Evolutionary conservation across 2,329 filamentous ascomycete genomes (phyloP).

Genomic region (Trichothecium sympodiale): DNA sequence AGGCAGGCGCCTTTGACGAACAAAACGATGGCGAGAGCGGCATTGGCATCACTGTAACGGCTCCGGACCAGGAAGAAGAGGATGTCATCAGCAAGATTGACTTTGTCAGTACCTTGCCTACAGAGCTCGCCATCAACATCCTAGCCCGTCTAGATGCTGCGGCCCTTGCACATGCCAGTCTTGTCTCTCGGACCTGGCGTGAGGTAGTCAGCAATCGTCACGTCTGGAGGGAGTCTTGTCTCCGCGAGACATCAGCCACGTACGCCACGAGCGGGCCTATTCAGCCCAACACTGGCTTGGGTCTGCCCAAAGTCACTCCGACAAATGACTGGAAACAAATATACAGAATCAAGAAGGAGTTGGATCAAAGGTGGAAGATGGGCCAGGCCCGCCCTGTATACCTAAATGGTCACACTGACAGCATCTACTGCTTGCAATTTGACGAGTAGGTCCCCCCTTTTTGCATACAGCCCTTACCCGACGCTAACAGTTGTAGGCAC

Average conservation of each 20-base stretch:
- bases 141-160: slow-evolving; percentile 44
- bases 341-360: slow-evolving; percentile 63
- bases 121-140: slow-evolving; percentile 48
- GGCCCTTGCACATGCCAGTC: slow-evolving; percentile 35
- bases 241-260: slow-evolving; percentile 48
- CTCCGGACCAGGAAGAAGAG: slow-evolving; percentile 25
- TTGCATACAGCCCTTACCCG: slow-evolving; percentile 16
- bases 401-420: slow-evolving; percentile 86
- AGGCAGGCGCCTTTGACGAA: slow-evolving; percentile 28
- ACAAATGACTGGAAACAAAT: slow-evolving; percentile 78
- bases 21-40: slow-evolving; percentile 51
- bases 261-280: slow-evolving; percentile 46
- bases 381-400: slow-evolving; percentile 75
- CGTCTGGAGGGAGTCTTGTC: slow-evolving; percentile 53
- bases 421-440: slow-evolving; percentile 96
- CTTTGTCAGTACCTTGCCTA: slow-evolving; percentile 44
- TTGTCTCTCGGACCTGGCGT: slow-evolving; percentile 42
- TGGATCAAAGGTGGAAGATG: slow-evolving; percentile 70
- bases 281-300: slow-evolving; percentile 42
- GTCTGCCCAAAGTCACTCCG: slow-evolving; percentile 42
- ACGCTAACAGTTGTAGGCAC: slow-evolving; percentile 36
- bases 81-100: slow-evolving; percentile 42
- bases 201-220: slow-evolving; percentile 38
- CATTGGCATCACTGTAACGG: slow-evolving; percentile 47
- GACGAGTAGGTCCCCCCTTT: slow-evolving; percentile 59